Conservation (phyloP, 2,329 filamentous ascomycete genomes). For the Ophiocordyceps camponoti-rufipedis region DNA sequence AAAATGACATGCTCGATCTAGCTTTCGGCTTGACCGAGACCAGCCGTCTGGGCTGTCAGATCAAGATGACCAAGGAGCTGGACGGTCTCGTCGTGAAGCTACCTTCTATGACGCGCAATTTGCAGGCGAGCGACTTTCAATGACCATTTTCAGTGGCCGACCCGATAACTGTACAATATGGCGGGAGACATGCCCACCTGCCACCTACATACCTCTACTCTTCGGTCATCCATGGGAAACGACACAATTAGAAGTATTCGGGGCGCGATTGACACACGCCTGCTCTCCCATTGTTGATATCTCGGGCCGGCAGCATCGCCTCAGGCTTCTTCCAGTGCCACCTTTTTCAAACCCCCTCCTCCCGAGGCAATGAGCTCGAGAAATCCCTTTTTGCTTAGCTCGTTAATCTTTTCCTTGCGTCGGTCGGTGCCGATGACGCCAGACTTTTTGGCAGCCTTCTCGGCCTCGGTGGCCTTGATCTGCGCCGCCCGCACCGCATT, state of each 20-base stretch:
- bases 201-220: not conserved
- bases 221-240: not conserved
- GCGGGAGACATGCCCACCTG: not conserved
- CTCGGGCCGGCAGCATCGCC: not conserved
- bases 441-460: conserved; percentile 47
- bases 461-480: conserved; percentile 67
- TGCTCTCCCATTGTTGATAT: conserved; percentile 5
- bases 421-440: conserved; percentile 63
- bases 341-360: conserved; percentile 42
- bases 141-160: not conserved
- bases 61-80: conserved; percentile 77
- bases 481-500: conserved; percentile 89
- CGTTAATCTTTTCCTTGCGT: conserved; percentile 74
- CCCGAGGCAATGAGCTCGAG: conserved; percentile 67
- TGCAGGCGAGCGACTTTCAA: conserved; percentile 86
- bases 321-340: conserved; percentile 34
- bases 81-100: conserved; percentile 74
- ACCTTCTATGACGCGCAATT: conserved; percentile 84
- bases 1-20: conserved; percentile 82
- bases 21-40: conserved; percentile 85
- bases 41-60: conserved; percentile 68
- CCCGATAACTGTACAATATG: not conserved
- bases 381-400: conserved; percentile 96
- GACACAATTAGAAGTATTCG: not conserved
- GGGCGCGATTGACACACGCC: not conserved